Evolutionary conservation across 2,329 filamentous ascomycete genomes (phyloP).

Genomic region (Achaetomium macrosporum): DNA sequence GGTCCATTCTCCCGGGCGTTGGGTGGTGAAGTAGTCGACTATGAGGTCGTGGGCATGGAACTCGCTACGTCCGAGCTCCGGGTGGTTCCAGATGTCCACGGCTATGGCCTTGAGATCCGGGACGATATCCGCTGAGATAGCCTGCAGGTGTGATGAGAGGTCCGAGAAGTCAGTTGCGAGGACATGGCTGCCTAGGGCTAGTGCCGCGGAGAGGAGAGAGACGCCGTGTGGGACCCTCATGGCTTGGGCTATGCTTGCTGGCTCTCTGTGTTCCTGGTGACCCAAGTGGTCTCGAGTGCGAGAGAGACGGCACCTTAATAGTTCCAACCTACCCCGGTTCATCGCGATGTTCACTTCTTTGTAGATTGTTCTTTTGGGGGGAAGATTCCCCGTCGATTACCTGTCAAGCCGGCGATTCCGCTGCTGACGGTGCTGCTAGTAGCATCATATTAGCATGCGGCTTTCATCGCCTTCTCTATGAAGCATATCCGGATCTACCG

Average conservation of each 20-base stretch:
- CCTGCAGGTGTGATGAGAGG: background rate
- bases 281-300: too few relatives aligned
- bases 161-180: background rate
- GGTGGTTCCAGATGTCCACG: background rate
- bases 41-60: slow-evolving; percentile 2
- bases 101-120: background rate
- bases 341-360: too few relatives aligned
- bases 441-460: too few relatives aligned
- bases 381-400: too few relatives aligned
- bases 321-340: too few relatives aligned
- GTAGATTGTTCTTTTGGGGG: too few relatives aligned
- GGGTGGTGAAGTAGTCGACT: slow-evolving; percentile 2
- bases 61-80: background rate
- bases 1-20: background rate
- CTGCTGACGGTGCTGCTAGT: too few relatives aligned
- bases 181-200: background rate
- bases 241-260: too few relatives aligned
- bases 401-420: too few relatives aligned
- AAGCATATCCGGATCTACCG: background rate
- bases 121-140: background rate
- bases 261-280: too few relatives aligned
- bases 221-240: background rate
- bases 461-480: background rate
- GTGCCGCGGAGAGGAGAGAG: background rate
- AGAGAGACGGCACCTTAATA: too few relatives aligned